A percentile compares a stretch with the other conserved stretches of the same genome.
Evolutionary conservation across 352 stramenopile genomes (phyloP).

Genomic region (Plasmopara muralis): DNA sequence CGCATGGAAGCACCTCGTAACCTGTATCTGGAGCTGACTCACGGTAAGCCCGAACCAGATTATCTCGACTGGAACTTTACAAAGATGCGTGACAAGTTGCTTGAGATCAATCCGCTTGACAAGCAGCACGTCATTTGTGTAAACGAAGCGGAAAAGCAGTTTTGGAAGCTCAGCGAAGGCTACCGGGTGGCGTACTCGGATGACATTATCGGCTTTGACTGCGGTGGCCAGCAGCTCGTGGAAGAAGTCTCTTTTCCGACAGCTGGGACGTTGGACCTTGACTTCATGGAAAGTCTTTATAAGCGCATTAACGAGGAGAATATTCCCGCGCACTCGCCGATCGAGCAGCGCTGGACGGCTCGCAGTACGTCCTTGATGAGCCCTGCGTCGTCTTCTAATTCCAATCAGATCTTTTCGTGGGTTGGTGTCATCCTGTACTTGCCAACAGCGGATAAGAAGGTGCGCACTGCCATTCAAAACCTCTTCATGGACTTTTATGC

Average conservation of each 20-base stretch:
- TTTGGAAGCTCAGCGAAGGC: slow-evolving; percentile 92
- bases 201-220: slow-evolving; percentile 98
- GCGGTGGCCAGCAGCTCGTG: slow-evolving; percentile 97
- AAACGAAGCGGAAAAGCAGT: slow-evolving; percentile 94
- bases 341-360: slow-evolving; percentile 97
- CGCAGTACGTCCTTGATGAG: slow-evolving; percentile 89
- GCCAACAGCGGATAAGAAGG: slow-evolving; percentile 51
- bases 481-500: slow-evolving; percentile 92
- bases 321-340: slow-evolving; percentile 93
- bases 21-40: slow-evolving; percentile 69
- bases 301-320: slow-evolving; percentile 87
- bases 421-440: slow-evolving; percentile 98
- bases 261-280: slow-evolving; percentile 74
- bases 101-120: slow-evolving; percentile 84
- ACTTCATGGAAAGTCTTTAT: slow-evolving; percentile 92
- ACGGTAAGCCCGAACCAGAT: slow-evolving; percentile 47
- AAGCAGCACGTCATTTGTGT: slow-evolving; percentile 90
- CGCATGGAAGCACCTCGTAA: slow-evolving; percentile 70
- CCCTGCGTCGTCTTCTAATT: slow-evolving; percentile 78
- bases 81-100: slow-evolving; percentile 76
- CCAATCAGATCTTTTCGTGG: slow-evolving; percentile 88
- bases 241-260: slow-evolving; percentile 95
- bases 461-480: slow-evolving; percentile 76
- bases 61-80: slow-evolving; percentile 80
- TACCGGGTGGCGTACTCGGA: slow-evolving; percentile 89